Conservation (phyloP, 192 early-diverging fungal species). For the Allomyces arbusculus region DNA sequence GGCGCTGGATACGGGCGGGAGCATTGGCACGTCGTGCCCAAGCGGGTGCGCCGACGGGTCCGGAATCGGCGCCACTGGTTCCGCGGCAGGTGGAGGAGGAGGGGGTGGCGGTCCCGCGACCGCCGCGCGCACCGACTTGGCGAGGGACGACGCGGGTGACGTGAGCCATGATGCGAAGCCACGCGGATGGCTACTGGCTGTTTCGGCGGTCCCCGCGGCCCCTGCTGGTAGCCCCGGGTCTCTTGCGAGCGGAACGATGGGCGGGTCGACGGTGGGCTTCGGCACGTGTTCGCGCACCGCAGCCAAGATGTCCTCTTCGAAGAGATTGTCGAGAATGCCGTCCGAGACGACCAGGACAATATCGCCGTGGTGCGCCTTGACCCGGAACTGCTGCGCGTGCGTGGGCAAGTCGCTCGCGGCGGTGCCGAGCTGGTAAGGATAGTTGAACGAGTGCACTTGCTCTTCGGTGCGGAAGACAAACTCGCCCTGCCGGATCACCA, state of each 20-base stretch:
- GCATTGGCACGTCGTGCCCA: background rate
- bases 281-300: constrained; percentile 38
- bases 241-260: background rate
- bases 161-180: background rate
- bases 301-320: constrained; percentile 92
- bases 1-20: background rate
- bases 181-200: background rate
- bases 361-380: constrained; percentile 79
- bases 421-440: constrained; percentile 87
- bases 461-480: constrained; percentile 86
- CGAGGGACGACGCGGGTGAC: background rate
- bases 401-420: constrained; percentile 55
- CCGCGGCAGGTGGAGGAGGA: too few relatives aligned
- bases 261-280: too few relatives aligned
- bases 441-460: constrained; percentile 98
- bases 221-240: background rate
- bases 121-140: background rate
- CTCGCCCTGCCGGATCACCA: constrained; percentile 67
- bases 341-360: constrained; percentile 82
- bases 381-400: constrained; percentile 61
- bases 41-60: background rate
- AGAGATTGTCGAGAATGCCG: constrained; percentile 93
- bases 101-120: too few relatives aligned
- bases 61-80: background rate
- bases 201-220: background rate